Conservation (phyloP, 805 yeast genomes). For the Metschnikowia vanudenii region DNA sequence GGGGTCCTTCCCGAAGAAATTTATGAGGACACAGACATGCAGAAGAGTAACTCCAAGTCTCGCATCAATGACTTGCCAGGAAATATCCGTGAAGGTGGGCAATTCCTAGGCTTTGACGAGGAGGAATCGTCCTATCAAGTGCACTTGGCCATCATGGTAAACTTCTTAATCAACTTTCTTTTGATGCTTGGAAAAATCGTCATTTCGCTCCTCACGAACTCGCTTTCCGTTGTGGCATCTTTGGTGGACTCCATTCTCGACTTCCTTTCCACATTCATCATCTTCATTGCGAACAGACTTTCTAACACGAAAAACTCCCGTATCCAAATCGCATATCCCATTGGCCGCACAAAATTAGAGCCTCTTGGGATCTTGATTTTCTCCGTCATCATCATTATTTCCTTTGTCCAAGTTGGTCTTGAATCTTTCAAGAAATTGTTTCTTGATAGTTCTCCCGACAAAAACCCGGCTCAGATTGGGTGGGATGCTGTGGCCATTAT, state of each 20-base stretch:
- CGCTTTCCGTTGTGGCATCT: constrained; percentile 76
- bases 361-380: constrained; percentile 78
- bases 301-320: constrained; percentile 48
- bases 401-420: constrained; percentile 70
- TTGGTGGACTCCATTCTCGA: constrained; percentile 75
- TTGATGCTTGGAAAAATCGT: constrained; percentile 58
- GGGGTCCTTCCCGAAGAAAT: constrained; percentile 20
- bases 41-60: constrained; percentile 22
- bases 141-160: constrained; percentile 59
- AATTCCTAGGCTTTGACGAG: constrained; percentile 47
- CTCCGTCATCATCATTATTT: constrained; percentile 65
- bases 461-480: constrained; percentile 47
- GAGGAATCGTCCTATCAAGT: constrained; percentile 47
- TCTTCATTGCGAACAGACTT: constrained; percentile 56
- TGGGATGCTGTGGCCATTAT: constrained; percentile 54
- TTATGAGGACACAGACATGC: constrained; percentile 14
- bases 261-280: constrained; percentile 70
- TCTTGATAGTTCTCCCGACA: constrained; percentile 29
- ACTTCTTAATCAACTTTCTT: constrained; percentile 57
- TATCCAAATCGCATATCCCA: constrained; percentile 52
- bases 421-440: constrained; percentile 55
- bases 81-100: constrained; percentile 56
- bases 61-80: constrained; percentile 54
- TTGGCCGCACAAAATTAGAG: constrained; percentile 70
- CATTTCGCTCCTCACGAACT: constrained; percentile 62